These are phyloP conservation scores for Trichoderma semiorbis DNA, from an alignment of 2,329 filamentous ascomycete genomes.

Conservation along the genomic window DNA sequence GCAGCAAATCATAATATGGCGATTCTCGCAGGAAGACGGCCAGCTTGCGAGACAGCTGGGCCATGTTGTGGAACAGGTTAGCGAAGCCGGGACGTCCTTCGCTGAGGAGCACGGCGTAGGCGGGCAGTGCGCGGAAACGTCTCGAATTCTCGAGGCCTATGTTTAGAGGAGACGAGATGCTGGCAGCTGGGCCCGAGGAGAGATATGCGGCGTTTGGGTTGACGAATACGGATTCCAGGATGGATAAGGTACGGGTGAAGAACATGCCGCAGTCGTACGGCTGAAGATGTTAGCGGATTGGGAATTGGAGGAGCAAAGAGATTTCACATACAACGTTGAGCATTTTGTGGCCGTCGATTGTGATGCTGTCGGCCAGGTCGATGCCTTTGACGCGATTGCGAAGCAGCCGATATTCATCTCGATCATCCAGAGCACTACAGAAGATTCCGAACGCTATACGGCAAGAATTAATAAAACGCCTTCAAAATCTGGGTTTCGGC, in stretches of 20 bases:
- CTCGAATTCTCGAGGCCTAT: slow-evolving; percentile 88
- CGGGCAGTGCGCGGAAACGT: slow-evolving; percentile 84
- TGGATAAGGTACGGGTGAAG: slow-evolving; percentile 62
- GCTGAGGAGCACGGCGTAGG: slow-evolving; percentile 74
- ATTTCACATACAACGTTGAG: slow-evolving; percentile 68
- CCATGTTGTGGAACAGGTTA: slow-evolving; percentile 68
- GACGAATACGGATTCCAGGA: slow-evolving; percentile 63
- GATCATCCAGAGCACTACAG: slow-evolving; percentile 59
- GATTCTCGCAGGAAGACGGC: slow-evolving; percentile 60
- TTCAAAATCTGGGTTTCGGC: background rate
- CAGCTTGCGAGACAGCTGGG: slow-evolving; percentile 65
- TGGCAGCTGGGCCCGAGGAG: slow-evolving; percentile 35
- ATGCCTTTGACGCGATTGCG: slow-evolving; percentile 58
- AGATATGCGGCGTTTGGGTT: slow-evolving; percentile 89
- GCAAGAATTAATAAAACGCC: background rate
- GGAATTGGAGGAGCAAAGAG: background rate
- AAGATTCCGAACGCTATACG: slow-evolving; percentile 76
- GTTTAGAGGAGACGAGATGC: slow-evolving; percentile 77
- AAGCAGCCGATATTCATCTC: slow-evolving; percentile 52
- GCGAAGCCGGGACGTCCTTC: slow-evolving; percentile 69
- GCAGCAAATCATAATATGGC: slow-evolving; percentile 64
- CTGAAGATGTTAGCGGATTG: slow-evolving; percentile 30
- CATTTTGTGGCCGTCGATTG: slow-evolving; percentile 85
- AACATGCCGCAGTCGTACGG: slow-evolving; percentile 94
- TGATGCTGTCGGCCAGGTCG: slow-evolving; percentile 82